Evolutionary conservation across 1,139 yeast genomes (phyloP).

Genomic region (Taiozyma onychis): DNA sequence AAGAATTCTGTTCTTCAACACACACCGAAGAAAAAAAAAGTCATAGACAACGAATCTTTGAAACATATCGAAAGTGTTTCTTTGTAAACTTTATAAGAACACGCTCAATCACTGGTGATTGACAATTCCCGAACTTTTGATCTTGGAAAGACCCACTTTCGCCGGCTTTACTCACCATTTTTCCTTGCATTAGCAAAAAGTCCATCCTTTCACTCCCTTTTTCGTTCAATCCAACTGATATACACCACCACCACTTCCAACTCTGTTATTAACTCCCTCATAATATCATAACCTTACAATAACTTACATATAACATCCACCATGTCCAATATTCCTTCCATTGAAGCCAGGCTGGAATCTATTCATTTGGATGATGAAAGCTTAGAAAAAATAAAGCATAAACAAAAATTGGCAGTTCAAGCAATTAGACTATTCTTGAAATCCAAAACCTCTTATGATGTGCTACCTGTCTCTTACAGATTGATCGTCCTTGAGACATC

Average conservation of each 20-base stretch:
- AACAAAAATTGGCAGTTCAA: constrained; percentile 58
- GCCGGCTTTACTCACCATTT: background rate
- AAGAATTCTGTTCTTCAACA: background rate
- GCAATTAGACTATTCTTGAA: constrained; percentile 82
- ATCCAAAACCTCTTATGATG: constrained; percentile 93
- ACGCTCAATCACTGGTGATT: background rate
- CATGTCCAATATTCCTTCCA: constrained; percentile 17
- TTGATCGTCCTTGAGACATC: constrained; percentile 92
- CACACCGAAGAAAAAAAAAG: too few species aligned
- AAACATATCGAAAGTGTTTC: background rate
- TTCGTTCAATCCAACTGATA: background rate
- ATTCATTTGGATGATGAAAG: constrained; percentile 16
- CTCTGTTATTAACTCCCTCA: too few species aligned
- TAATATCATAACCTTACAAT: too few species aligned
- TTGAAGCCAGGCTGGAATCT: constrained; percentile 20
- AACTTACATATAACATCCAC: background rate
- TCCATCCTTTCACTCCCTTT: background rate
- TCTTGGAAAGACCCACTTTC: background rate
- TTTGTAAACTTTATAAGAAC: background rate
- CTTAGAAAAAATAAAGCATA: constrained; percentile 12
- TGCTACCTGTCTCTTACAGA: constrained; percentile 90
- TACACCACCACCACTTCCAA: background rate
- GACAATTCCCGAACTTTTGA: background rate
- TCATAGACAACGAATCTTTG: background rate
- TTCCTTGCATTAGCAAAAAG: background rate